Evolutionary conservation across 176 grass and related monocot genomes (phyloP).

Genomic region (sorghum (Sorghum bicolor)): Sorghum_bicolor_NCBIv3 NC_012870.2:5581001-5581500

Average conservation of each 20-base stretch:
- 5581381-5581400: background rate
- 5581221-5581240: background rate
- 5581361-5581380: background rate
- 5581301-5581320: slow-evolving; percentile 27
- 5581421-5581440: slow-evolving; percentile 9
- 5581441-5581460: slow-evolving; percentile 7
- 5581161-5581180: background rate
- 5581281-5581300: background rate
- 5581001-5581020: background rate
- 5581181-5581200: background rate
- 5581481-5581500: slow-evolving; percentile 16
- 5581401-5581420: background rate
- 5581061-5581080: background rate
- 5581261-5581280: slow-evolving; percentile 18
- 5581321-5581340: background rate
- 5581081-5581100: background rate
- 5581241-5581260: background rate
- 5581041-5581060: background rate
- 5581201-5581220: background rate
- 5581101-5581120: background rate
- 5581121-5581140: background rate
- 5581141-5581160: background rate
- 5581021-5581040: background rate
- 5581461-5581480: background rate
- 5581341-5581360: background rate